Base-by-base conservation (phyloP, 495 filamentous ascomycete species). In the Alectoria sarmentosa region DNA sequence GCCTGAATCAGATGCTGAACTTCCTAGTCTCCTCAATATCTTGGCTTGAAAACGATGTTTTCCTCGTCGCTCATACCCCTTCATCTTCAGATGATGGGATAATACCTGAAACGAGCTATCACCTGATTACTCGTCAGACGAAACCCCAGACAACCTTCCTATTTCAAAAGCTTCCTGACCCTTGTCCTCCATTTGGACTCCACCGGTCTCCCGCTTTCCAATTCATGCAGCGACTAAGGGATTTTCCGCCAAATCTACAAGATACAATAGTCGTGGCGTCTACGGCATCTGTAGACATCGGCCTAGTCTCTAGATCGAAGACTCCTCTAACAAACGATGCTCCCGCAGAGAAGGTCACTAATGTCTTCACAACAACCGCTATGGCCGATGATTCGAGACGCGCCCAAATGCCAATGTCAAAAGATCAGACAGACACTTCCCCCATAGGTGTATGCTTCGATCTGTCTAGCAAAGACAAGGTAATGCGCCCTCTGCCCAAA, bases 41-140 rank as follows among this genome's bases (percentile, higher is more conserved):
- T 37, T 99, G 95, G 95, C 80, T 98, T 8, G 89, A 92, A 71
- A 96, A 94, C 66, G 76, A 95, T 73, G 74, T 93, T 14, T 96
- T 98, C 71, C 78, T 97, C 32, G 79, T 84, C 44, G 82, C 90
- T 19, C 87, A 96, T 73, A 92, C 86, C 10, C 83, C 87, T 6
- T 80, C 82, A 56, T 70, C 81, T 52, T 76, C 78, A 11, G 82
- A 86, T 58, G 81, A 81, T 65, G 78, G 81, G 37, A 77, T 76
- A 62, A 81, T 79, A 52, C 83, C 83, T 9, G 74, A 80, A 14
- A 88, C 90, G 1, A 80, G 79, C 10, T 94, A 88, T 67, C 86
- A 95, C 70, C 76, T 96, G 49, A 86, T 96, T 59, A 87, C 84
- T 7, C 82, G 90, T 59, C 80, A 87, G 52, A 72, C 69, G 57